Evolutionary conservation across 495 filamentous ascomycete species (phyloP), one percentile per base, ranked within the genome.

Genomic region (Lasiosphaeria ovina): DNA sequence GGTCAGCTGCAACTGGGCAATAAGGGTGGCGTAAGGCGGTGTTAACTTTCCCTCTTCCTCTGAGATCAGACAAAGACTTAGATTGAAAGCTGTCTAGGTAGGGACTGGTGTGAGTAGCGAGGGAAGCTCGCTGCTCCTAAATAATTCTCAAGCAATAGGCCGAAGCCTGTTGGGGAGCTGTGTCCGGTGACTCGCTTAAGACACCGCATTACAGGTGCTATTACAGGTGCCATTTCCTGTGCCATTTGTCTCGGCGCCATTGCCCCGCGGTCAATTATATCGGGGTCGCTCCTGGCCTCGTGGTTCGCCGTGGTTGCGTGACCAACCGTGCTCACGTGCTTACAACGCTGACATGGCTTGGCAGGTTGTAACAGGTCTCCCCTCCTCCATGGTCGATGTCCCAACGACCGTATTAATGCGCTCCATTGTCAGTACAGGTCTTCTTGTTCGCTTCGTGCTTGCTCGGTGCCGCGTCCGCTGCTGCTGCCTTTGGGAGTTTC

Each of bases 201-300:
- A 51, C 48, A 51, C 48, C 17, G 16, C 51, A 53, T 53, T 32
- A 51, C 48, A 51, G 48, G 48, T 51, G 48, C 48, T 17, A 51
- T 51, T 24, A 16, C 51, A 53, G 51, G 51, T 53, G 51, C 51
- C 32, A 35, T 53, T 16, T 69, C 34, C 66, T 57, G 55, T 54
- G 35, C 36, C 31, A 59, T 59, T 59, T 59, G 50, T 59, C 50
- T 59, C 57, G 57, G 57, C 53, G 50, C 50, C 50, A 59, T 53
- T 40, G 50, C 2, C 48, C 24, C 49, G 12, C 45, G 33, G 16
- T 55, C 10, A 35, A 48, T 52, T 55, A 42, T 40, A 51, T 45
- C 17, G 42, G 35, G n/a, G n/a, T n/a, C n/a, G n/a, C n/a, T n/a
- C n/a, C n/a, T n/a, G n/a, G n/a, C n/a, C n/a, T n/a, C n/a, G n/a